Percentiles rank a stretch among this genome's conserved stretches.
Conservation (phyloP, 2,329 filamentous ascomycete species). For the Dactylonectria macrodidyma region DNA sequence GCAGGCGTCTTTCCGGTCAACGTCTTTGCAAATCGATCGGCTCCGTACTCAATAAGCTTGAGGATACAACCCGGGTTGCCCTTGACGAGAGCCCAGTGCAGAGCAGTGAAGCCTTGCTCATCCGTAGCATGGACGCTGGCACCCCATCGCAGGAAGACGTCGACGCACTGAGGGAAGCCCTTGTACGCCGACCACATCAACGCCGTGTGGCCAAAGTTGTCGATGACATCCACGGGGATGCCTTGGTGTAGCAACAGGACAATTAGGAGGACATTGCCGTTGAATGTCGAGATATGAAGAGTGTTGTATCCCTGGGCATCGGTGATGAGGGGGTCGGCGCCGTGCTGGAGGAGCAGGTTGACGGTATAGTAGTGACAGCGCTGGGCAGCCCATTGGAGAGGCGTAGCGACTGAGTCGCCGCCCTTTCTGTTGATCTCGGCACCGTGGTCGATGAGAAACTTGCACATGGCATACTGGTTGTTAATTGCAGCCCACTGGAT, state of each 20-base stretch:
- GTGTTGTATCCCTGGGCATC: conserved; percentile 99
- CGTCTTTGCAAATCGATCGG: conserved; percentile 92
- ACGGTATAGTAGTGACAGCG: conserved; percentile 97
- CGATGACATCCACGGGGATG: conserved; percentile 92
- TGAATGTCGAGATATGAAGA: conserved; percentile 95
- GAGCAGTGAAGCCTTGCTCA: conserved; percentile 92
- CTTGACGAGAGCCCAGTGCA: conserved; percentile 98
- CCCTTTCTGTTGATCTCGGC: conserved; percentile 96
- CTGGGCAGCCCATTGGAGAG: conserved; percentile 97
- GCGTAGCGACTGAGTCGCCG: conserved; percentile 93
- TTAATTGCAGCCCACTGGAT: conserved; percentile 97
- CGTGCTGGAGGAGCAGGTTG: conserved; percentile 89
- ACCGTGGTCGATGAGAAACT: conserved; percentile 87
- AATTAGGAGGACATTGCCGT: conserved; percentile 93
- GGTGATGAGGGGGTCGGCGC: conserved; percentile 91
- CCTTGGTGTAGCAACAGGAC: conserved; percentile 94
- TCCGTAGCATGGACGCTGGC: conserved; percentile 93
- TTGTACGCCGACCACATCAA: conserved; percentile 99
- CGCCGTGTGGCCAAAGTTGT: conserved; percentile 91
- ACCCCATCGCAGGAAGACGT: conserved; percentile 94
- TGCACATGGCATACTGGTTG: conserved; percentile 97
- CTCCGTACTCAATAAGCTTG: conserved; percentile 95
- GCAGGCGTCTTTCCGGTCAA: conserved; percentile 91
- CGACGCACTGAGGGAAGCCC: conserved; percentile 92
- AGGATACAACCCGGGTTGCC: conserved; percentile 91